Evolutionary conservation across 1,139 yeast genomes (phyloP).

Genomic region (Yamadazyma diospyri): DNA sequence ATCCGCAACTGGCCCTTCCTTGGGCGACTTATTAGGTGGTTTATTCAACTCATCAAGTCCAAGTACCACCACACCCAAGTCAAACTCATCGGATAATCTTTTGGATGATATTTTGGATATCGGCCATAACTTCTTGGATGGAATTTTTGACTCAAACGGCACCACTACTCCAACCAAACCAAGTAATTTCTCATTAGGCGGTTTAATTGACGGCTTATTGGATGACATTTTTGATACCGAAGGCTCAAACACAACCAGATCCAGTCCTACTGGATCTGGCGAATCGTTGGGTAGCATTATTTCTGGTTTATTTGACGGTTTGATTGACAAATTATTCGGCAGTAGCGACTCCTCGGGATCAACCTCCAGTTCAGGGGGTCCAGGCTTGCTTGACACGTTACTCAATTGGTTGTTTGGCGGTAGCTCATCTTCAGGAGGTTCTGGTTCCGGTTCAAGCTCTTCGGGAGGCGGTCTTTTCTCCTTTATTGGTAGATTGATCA

Average conservation of each 20-base stretch:
- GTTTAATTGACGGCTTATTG: constrained; percentile 17
- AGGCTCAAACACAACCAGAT: constrained; percentile 10
- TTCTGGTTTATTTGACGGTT: constrained; percentile 12
- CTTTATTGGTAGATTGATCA: constrained; percentile 9
- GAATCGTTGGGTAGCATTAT: constrained; percentile 7
- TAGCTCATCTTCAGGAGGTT: background rate
- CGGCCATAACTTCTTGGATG: constrained; percentile 8
- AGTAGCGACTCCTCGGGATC: constrained; percentile 10
- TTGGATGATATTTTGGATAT: constrained; percentile 14
- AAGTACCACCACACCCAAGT: constrained; percentile 6
- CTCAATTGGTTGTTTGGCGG: constrained; percentile 13
- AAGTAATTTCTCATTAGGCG: constrained; percentile 15
- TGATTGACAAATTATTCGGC: constrained; percentile 12
- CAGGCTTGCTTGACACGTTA: constrained; percentile 10
- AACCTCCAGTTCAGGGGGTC: constrained; percentile 11
- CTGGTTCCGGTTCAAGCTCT: constrained; percentile 6
- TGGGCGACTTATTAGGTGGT: constrained; percentile 9
- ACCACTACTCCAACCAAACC: constrained; percentile 14
- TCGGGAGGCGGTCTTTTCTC: constrained; percentile 9
- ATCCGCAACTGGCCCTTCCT: constrained; percentile 5
- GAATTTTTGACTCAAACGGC: constrained; percentile 7
- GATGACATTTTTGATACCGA: constrained; percentile 19
- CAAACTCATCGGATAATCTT: constrained; percentile 11
- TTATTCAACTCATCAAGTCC: constrained; percentile 6
- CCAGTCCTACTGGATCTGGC: constrained; percentile 2